Conservation (phyloP, 208 protist genomes). For the Blechomonas ayalai region DNA sequence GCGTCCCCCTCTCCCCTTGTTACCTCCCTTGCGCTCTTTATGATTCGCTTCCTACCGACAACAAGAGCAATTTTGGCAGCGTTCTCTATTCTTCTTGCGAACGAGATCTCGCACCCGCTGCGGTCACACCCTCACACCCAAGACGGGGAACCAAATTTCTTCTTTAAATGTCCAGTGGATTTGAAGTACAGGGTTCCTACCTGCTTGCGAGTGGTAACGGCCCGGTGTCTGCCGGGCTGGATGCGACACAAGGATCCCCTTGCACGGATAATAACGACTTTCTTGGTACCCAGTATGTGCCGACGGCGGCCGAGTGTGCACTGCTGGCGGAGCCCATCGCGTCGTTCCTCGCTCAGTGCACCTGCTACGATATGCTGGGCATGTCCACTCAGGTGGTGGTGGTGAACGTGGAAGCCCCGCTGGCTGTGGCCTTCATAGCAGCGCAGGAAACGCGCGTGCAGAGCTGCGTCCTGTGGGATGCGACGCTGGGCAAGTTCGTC, state of each 20-base stretch:
- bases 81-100: too few relatives aligned
- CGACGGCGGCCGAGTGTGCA: slow-evolving; percentile 46
- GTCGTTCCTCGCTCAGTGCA: slow-evolving; percentile 59
- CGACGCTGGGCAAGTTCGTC: slow-evolving; percentile 34
- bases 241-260: background rate
- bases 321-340: slow-evolving; percentile 52
- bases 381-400: slow-evolving; percentile 84
- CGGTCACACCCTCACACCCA: too few relatives aligned
- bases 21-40: too few relatives aligned
- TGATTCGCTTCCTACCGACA: too few relatives aligned
- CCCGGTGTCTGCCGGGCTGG: background rate
- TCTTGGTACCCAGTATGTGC: slow-evolving; percentile 41
- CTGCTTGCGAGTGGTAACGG: background rate
- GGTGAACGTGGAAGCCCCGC: slow-evolving; percentile 59
- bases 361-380: slow-evolving; percentile 80
- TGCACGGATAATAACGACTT: slow-evolving; percentile 12
- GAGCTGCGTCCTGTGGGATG: slow-evolving; percentile 80
- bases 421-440: slow-evolving; percentile 79
- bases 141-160: too few relatives aligned
- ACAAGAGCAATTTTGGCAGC: too few relatives aligned
- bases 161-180: too few relatives aligned
- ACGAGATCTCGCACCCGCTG: too few relatives aligned
- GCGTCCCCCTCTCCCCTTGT: too few relatives aligned
- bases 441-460: slow-evolving; percentile 80
- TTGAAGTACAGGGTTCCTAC: slow-evolving; percentile 12